These are phyloP conservation scores for Pseudotulostoma volvatum DNA, from an alignment of 495 filamentous ascomycete species.

Conservation along the genomic window DNA sequence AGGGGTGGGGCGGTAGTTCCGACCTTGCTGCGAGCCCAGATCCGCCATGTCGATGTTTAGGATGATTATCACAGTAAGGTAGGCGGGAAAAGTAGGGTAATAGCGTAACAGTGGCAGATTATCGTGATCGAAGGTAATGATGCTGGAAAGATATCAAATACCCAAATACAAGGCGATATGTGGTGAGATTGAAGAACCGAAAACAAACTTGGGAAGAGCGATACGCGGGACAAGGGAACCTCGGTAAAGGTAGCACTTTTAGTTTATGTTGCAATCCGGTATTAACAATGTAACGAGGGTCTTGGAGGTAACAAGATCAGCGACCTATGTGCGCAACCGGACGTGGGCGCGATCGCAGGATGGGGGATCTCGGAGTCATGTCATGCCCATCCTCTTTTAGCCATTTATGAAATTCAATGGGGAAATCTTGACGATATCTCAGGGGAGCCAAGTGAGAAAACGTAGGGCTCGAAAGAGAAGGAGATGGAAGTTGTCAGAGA, in stretches of 20 bases:
- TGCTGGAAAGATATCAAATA: too few species aligned
- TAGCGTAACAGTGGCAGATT: too few species aligned
- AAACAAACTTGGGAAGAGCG: too few species aligned
- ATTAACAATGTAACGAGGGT: neutral
- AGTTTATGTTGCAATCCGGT: too few species aligned
- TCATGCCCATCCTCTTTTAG: conserved; percentile 27
- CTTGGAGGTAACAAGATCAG: conserved; percentile 3
- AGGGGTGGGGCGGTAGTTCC: conserved; percentile 47
- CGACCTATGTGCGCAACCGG: conserved; percentile 25
- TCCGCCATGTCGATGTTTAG: conserved; percentile 66
- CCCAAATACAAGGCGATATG: too few species aligned
- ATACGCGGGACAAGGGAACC: too few species aligned
- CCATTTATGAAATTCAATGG: conserved; percentile 3
- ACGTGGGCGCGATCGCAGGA: conserved; percentile 32
- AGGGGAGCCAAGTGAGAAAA: neutral
- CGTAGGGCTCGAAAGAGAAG: neutral
- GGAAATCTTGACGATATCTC: conserved; percentile 4
- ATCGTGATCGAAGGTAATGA: too few species aligned
- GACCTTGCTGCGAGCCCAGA: conserved; percentile 56
- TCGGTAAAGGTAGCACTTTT: too few species aligned
- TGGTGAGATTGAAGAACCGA: too few species aligned
- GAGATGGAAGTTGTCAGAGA: neutral
- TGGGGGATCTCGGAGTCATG: conserved; percentile 31
- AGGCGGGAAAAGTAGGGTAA: too few species aligned
- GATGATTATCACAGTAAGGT: too few species aligned